Conservation (phyloP, 768 basidiomycete genomes). For the Mrakia frigida region DNA sequence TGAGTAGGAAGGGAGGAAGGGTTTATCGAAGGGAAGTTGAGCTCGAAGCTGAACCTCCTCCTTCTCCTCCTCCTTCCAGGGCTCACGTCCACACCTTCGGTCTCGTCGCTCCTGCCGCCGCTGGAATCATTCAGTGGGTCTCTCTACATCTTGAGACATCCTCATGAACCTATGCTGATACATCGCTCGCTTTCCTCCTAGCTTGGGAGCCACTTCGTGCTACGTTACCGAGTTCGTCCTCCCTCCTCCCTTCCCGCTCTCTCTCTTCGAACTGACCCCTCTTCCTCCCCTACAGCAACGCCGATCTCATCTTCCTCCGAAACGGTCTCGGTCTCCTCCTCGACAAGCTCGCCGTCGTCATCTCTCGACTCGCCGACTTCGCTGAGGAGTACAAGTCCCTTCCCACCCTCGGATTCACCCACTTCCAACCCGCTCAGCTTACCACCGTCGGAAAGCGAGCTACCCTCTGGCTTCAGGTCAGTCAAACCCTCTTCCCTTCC, state of each 20-base stretch:
- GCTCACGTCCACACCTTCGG: constrained; percentile 99
- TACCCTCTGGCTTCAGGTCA: constrained; percentile 89
- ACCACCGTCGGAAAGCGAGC: constrained; percentile 97
- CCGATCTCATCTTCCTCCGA: constrained; percentile 94
- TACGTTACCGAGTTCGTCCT: constrained; percentile 41
- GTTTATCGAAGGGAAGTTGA: not conserved
- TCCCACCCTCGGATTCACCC: constrained; percentile 94
- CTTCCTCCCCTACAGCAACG: constrained; percentile 61
- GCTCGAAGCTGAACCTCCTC: not conserved
- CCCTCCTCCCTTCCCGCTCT: not conserved
- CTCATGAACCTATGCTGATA: not conserved
- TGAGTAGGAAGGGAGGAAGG: not conserved
- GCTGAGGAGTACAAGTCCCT: constrained; percentile 79
- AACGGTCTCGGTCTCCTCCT: constrained; percentile 77
- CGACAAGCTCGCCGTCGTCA: constrained; percentile 79
- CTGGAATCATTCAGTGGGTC: constrained; percentile 87
- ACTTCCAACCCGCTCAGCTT: constrained; percentile 97
- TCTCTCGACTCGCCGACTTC: constrained; percentile 78
- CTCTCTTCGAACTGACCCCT: not conserved
- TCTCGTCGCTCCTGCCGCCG: constrained; percentile 83
- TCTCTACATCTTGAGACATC: not conserved
- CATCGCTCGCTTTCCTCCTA: constrained; percentile 39
- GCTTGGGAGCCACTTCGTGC: constrained; percentile 94
- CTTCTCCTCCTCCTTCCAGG: constrained; percentile 9
- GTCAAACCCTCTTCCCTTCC: constrained; percentile 13